These are phyloP conservation scores for Syzygium jambos DNA, from an alignment of 345 rosid species.

Conservation along the genomic window DNA sequence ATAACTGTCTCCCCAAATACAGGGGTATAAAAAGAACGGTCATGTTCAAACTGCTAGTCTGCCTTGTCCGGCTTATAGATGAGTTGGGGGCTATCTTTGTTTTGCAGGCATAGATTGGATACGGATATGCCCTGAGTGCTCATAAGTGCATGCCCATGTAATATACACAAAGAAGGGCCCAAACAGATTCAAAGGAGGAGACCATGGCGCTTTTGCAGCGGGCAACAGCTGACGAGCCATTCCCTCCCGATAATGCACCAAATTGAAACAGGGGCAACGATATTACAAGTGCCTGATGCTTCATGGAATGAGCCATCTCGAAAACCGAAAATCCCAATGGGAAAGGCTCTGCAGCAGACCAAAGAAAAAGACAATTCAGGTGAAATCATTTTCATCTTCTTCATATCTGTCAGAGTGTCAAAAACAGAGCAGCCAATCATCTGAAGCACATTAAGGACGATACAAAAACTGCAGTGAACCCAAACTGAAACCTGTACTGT, in stretches of 20 bases:
- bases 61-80: neutral
- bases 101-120: neutral
- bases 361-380: neutral
- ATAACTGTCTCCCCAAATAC: neutral
- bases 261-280: neutral
- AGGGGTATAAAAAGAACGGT: neutral
- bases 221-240: neutral
- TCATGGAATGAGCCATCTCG: neutral
- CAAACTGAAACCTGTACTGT: neutral
- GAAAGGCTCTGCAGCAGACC: neutral
- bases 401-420: neutral
- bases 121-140: neutral
- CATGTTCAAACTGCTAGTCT: neutral
- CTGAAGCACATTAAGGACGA: neutral
- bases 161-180: fast-evolving
- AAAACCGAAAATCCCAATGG: neutral
- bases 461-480: neutral
- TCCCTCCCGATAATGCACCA: neutral
- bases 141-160: neutral
- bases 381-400: neutral
- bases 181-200: neutral
- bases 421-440: neutral
- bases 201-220: neutral
- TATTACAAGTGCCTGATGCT: neutral
- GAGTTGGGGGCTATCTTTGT: neutral